Evolutionary conservation across 2,329 filamentous ascomycete genomes (phyloP), one percentile per base, ranked within the genome.

Genomic region (Cladophialophora carrionii): DNA sequence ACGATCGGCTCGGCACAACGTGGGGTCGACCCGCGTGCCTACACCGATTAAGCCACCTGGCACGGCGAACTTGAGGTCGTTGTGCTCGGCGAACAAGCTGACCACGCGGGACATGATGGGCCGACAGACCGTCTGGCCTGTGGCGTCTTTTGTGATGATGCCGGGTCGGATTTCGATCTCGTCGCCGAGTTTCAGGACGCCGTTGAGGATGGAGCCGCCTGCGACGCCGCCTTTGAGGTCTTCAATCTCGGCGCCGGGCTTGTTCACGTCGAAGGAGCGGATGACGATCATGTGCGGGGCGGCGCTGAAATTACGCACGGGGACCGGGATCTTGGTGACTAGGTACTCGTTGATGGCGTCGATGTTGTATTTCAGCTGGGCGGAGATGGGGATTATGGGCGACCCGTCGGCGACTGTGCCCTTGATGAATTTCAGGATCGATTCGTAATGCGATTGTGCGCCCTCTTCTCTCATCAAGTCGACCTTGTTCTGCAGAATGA

Each of bases 401-500:
- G 93, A 88, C 77, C 94, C 93, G 78, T 95, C 94, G 66, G 95
- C 95, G 66, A 97, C 94, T 37, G 95, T 99, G 76, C 95, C 95
- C 76, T 95, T 89, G 76, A 99, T 97, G 81, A 99, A 99, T 81
- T 98, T 98, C 74, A 96, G 85, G 72, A 99, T 99, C 1, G 93
- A 97, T 80, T 96, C 89, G 83, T 96, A 95, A 80, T 99, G 95
- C 76, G 94, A 87, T 75, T 92, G 87, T 56, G 96, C 95, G 68
- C 90, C 91, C 77, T 98, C 94, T 84, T 97, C 91, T 74, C 92
- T 87, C 92, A 99, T 98, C 73, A 99, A 82, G 78, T 99, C 95
- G 75, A 99, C 95, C 87, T 99, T 99, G 84, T 99, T 99, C 81
- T 99, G 95, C 65, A 99, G 87, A 76, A 99, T 98, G 78, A 99